Base-by-base conservation (phyloP, 2,329 filamentous ascomycete species). In the Fonsecaea monophora region DNA sequence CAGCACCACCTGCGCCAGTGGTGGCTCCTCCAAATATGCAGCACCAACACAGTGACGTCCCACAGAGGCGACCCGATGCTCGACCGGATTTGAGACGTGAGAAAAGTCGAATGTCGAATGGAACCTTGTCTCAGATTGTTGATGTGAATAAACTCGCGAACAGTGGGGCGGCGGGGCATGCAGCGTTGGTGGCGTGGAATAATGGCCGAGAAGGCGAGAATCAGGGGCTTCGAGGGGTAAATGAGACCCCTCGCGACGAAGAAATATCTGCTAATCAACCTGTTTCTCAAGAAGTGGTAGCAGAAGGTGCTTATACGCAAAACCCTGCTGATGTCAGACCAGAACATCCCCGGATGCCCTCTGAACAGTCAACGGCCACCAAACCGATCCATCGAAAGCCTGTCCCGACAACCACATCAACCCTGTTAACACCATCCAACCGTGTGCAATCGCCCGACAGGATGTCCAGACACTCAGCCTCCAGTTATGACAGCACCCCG, bases 101-200 rank as follows among this genome's bases (percentile, higher is more conserved):
- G 60, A 95, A 92, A 72, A 93, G 90, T 72, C 89, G 92, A 25
- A 89, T 98, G 77, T 97, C 95, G 32, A 86, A 85, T 72, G 89
- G 88, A 0, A 98, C 94, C 0, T 83, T 97, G 54, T 85, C 89
- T 53, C 92, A 97, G 75, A 84, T 98, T 76, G 88, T 87, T 37
- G 90, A 89, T 71, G 90, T 90, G 54, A 87, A 86, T 62, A 86
- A 85, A 25, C 32, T 62, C 10, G 66, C 64, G 25, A 65, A 53
- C 25, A 42, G 75, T 72, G 61, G 75, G 67, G 71, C 75, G 66
- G 45, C 79, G 50, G 75, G 76, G 30, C 78, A 79, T 60, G 78
- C 77, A 62, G 76, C 78, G 62, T 76, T 78, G 62, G 74, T 78
- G 65, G 77, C 80, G 59, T 81, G 81, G 76, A 78, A 72, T 74